Conservation (phyloP, 805 yeast genomes). For the Torulaspora quercuum region DNA sequence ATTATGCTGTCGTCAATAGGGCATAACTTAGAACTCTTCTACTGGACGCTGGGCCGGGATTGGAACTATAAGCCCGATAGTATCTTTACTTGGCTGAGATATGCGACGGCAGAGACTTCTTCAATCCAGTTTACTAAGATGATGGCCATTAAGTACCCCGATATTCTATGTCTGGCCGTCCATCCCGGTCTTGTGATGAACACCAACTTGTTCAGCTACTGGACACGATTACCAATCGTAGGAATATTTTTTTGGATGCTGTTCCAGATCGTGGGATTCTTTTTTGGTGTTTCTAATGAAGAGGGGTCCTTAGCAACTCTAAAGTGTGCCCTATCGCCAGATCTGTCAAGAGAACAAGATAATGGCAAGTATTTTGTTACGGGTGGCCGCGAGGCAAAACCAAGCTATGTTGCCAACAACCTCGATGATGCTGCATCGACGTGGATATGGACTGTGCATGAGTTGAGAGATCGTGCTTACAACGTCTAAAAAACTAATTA, state of each 20-base stretch:
- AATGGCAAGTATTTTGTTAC: slow-evolving; percentile 69
- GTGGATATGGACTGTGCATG: slow-evolving; percentile 76
- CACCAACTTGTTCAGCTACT: slow-evolving; percentile 68
- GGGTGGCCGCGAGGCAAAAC: slow-evolving; percentile 52
- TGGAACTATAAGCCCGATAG: slow-evolving; percentile 62
- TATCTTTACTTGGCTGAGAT: slow-evolving; percentile 72
- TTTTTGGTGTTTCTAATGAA: slow-evolving; percentile 69
- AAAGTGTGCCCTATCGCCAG: slow-evolving; percentile 56
- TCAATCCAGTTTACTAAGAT: slow-evolving; percentile 70
- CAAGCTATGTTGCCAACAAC: slow-evolving; percentile 57
- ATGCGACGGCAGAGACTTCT: slow-evolving; percentile 72
- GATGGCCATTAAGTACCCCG: slow-evolving; percentile 63
- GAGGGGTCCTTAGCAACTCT: slow-evolving; percentile 67
- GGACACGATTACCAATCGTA: slow-evolving; percentile 74
- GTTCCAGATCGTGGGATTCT: slow-evolving; percentile 63
- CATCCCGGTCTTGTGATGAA: slow-evolving; percentile 89
- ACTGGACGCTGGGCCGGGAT: slow-evolving; percentile 43
- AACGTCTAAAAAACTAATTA: slow-evolving; percentile 26
- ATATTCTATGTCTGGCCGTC: slow-evolving; percentile 58
- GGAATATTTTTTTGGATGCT: slow-evolving; percentile 70
- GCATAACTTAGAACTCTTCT: slow-evolving; percentile 50
- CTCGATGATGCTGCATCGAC: slow-evolving; percentile 60
- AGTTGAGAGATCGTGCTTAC: slow-evolving; percentile 53
- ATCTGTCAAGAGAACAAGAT: slow-evolving; percentile 47
- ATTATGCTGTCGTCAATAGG: slow-evolving; percentile 64